phyloP scores from a whole-genome alignment of 2,329 filamentous ascomycete species.

The Aspergillus fijiensis region DNA sequence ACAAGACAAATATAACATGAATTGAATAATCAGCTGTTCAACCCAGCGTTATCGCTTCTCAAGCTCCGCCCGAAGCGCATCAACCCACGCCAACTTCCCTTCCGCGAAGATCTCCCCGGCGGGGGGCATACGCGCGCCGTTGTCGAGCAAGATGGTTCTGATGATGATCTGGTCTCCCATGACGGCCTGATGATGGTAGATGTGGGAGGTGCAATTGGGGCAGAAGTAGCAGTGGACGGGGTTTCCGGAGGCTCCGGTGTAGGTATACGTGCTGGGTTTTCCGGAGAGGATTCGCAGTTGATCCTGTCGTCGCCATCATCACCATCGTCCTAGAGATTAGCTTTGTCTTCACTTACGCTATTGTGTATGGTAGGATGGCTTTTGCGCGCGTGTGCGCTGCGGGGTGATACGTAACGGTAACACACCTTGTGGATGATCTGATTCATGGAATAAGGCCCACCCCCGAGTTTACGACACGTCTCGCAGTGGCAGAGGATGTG shows the following conservation, averaged over 20 bases:
- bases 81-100: conserved; percentile 36
- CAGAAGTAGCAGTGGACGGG: conserved; percentile 37
- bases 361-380: no score
- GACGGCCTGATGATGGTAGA: conserved; percentile 42
- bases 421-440: background rate
- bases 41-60: background rate
- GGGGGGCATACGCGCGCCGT: conserved; percentile 34
- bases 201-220: conserved; percentile 39
- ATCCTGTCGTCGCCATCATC: background rate
- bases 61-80: conserved; percentile 4
- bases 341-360: no score
- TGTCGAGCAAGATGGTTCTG: conserved; percentile 39
- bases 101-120: conserved; percentile 41
- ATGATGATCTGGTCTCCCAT: conserved; percentile 44
- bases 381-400: no score
- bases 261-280: conserved; percentile 1
- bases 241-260: conserved; percentile 10
- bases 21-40: no score
- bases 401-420: background rate
- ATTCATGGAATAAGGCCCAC: conserved; percentile 2
- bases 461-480: conserved; percentile 8
- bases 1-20: no score
- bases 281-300: conserved; percentile 8
- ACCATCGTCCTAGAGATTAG: no score
- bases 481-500: conserved; percentile 11